Base-by-base conservation (phyloP, 176 grass and related monocot species). In the Phragmites australis region DNA sequence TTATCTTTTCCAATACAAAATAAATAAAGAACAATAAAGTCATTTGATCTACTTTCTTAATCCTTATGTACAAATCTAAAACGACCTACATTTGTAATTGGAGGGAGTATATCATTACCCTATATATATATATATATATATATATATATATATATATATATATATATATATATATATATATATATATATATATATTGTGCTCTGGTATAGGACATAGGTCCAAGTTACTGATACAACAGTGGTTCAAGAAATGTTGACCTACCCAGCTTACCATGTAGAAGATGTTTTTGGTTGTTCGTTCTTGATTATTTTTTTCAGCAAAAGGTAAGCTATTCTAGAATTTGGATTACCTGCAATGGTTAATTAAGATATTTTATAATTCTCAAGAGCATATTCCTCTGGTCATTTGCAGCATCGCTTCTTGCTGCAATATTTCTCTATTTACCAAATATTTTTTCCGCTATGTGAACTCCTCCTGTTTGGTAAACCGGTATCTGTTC, bases 281-380 rank as follows among this genome's bases (percentile, higher is more conserved):
- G 47, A 27, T 39, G n/a, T 15, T 19, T 75, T 51, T 58, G 22
- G 75, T 49, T 49, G 19, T 16, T 31, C 1, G 22, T 30, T 22
- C 1, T 27, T 37, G 34, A 37, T 37, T 37, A 2, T 37, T 47
- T 53, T 52, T 29, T 13, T 54, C 40, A 16, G 43, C 3, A 18
- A 57, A 39, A 73, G 49, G 59, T 81, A 50, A 63, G n/a, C n/a
- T 42, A 69, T 42, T 41, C 39, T 65, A 46, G 69, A 61, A 63
- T 64, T 44, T 53, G 56, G 5, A n/a, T 19, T 74, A 15, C 44
- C 22, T 64, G 30, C 2, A 30, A 19, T 41, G 10, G 55, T 25
- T 62, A 9, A 5, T 27, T 13, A 31, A 0, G 26, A 4, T 48
- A 63, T 15, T 29, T 31, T 19, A 31, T 0, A 22, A 19, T 11